Evolutionary conservation across 2,329 filamentous ascomycete species (phyloP).

Genomic region (Clonostachys chloroleuca): DNA sequence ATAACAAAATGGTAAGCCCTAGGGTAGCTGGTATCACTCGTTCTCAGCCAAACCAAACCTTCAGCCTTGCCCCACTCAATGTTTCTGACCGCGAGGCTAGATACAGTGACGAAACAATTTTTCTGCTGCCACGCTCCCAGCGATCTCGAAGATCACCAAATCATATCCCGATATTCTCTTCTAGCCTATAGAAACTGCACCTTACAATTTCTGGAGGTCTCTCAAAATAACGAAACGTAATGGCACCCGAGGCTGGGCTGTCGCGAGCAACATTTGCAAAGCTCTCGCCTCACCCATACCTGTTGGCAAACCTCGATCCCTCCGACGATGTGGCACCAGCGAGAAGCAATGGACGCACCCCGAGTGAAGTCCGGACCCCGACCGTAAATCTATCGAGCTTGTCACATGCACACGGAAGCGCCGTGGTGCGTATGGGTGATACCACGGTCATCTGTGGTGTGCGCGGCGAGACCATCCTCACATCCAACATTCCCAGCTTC

Average conservation of each 20-base stretch:
- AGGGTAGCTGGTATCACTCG: too few species aligned
- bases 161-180: too few species aligned
- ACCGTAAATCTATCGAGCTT: slow-evolving; percentile 79
- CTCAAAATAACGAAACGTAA: slow-evolving; percentile 1
- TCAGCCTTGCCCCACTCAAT: too few species aligned
- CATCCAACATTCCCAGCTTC: slow-evolving; percentile 68
- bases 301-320: slow-evolving; percentile 80
- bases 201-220: too few species aligned
- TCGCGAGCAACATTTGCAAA: slow-evolving; percentile 76
- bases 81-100: too few species aligned
- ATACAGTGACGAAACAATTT: too few species aligned
- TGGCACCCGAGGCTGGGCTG: slow-evolving; percentile 31
- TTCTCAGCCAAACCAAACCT: too few species aligned
- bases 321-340: slow-evolving; percentile 44
- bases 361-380: slow-evolving; percentile 65
- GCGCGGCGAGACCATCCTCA: slow-evolving; percentile 76
- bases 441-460: slow-evolving; percentile 95
- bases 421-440: slow-evolving; percentile 82
- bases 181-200: too few species aligned
- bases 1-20: too few species aligned
- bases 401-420: slow-evolving; percentile 84
- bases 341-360: slow-evolving; percentile 77
- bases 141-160: too few species aligned
- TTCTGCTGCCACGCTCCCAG: too few species aligned
- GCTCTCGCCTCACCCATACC: slow-evolving; percentile 82